Evolutionary conservation across 345 rosid species (phyloP), one percentile per base, ranked within the genome.

Genomic region (Dipteronia dyeriana): DNA sequence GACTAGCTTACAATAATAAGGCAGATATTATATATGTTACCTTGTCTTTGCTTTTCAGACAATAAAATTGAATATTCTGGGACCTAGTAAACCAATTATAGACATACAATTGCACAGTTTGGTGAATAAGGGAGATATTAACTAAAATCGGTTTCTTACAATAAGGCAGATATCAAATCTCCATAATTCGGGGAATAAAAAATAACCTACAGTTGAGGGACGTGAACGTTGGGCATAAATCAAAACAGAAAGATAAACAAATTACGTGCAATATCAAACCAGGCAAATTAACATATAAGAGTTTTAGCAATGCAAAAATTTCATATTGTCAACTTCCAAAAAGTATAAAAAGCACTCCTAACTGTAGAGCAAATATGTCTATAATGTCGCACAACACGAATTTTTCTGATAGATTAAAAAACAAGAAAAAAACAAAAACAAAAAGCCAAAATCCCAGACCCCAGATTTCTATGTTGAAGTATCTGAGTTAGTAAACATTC

Each of bases 401-500:
- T 49, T 66, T 49, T 51, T 39, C 34, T 19, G 26, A 20, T 59
- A 59, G 11, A 22, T 34, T 43, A 45, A 23, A 22, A 57, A 43
- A 19, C 62, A 56, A 38, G 5, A 25, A 12, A n/a, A 26, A n/a
- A n/a, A n/a, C n/a, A 23, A 22, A 57, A 43, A 26, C 91, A 54
- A 47, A 47, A 70, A 29, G 53, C 53, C 17, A 70, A 63, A 39
- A 22, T 12, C 43, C 10, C 47, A 34, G 39, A 74, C 23, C 63
- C 34, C 66, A 70, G 23, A 71, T 5, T 12, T 77, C 85, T 78
- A 94, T 94, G 88, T 94, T 91, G 84, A 94, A 94, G 92, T 94
- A 94, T 86, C 98, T 86, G 75, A 94, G 82, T 80, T 94, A 97
- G 56, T 94, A 94, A 66, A 92, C 86, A 26, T 85, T 86, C 62